These are phyloP conservation scores for Coemansia sp. DNA, from an alignment of 192 early-diverging fungal genomes.

Conservation along the genomic window DNA sequence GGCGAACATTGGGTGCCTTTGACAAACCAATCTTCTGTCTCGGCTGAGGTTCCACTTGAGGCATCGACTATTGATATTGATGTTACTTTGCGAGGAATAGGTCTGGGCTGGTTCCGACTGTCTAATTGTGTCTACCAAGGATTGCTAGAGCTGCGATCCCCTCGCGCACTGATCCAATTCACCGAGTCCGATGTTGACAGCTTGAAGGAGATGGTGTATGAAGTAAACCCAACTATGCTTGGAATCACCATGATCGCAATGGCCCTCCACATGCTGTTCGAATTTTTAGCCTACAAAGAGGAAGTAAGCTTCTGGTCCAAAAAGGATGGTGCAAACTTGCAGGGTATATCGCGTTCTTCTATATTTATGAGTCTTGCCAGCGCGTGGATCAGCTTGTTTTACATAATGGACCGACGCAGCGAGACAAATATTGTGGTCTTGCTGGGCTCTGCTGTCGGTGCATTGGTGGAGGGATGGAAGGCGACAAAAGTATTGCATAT, in stretches of 20 bases:
- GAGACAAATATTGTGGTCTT: constrained; percentile 58
- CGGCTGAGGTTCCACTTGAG: constrained; percentile 18
- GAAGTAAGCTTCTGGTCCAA: constrained; percentile 57
- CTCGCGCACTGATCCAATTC: constrained; percentile 34
- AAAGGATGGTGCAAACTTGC: constrained; percentile 24
- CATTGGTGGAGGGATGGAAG: constrained; percentile 57
- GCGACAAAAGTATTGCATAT: constrained; percentile 38
- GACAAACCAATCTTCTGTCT: constrained; percentile 27
- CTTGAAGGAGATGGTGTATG: constrained; percentile 56
- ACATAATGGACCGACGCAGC: constrained; percentile 52
- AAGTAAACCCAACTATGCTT: constrained; percentile 58
- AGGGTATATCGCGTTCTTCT: constrained; percentile 55
- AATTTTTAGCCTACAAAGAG: constrained; percentile 59
- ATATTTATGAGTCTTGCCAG: constrained; percentile 54
- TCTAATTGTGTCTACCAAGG: constrained; percentile 42
- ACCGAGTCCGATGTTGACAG: constrained; percentile 54
- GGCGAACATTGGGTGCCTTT: constrained; percentile 46
- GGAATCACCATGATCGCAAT: constrained; percentile 54
- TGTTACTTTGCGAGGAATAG: constrained; percentile 27
- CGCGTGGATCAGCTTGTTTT: constrained; percentile 51
- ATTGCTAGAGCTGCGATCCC: constrained; percentile 30
- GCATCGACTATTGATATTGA: constrained; percentile 21
- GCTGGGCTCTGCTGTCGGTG: constrained; percentile 41
- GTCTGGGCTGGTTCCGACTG: constrained; percentile 55
- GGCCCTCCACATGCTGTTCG: constrained; percentile 56